phyloP scores from a whole-genome alignment of 352 stramenopile species.

The Globisporangium sylvaticum region DNA sequence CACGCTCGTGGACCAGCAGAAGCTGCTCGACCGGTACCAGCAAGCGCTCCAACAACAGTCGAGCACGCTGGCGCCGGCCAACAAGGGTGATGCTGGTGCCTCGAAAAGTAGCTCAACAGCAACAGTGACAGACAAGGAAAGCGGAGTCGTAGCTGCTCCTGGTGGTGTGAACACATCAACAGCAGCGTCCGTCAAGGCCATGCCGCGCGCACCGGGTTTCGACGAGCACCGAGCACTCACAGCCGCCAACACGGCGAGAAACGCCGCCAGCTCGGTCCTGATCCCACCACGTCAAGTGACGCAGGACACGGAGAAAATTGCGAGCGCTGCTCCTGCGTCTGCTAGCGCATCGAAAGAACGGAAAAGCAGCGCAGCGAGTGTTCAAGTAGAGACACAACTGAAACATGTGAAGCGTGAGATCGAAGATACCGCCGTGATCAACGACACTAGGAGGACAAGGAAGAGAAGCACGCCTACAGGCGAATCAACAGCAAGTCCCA shows the following conservation, averaged over 20 bases:
- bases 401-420: too few species aligned
- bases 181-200: neutral
- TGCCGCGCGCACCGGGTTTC: neutral
- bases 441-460: too few species aligned
- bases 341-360: neutral
- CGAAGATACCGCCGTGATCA: too few species aligned
- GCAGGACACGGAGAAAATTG: neutral
- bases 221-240: neutral
- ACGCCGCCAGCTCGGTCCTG: neutral
- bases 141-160: neutral
- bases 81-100: neutral
- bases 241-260: neutral
- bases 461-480: too few species aligned
- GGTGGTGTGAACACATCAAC: neutral
- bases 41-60: constrained; percentile 24
- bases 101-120: neutral
- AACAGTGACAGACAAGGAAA: neutral
- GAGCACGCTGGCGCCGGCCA: neutral
- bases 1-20: constrained; percentile 63
- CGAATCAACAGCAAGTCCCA: too few species aligned
- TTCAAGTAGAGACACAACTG: too few species aligned
- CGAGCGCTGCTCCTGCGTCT: neutral
- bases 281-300: neutral
- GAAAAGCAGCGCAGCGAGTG: too few species aligned
- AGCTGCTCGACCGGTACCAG: constrained; percentile 70